Conservation (phyloP, 1,284 basidiomycete genomes). For the Tilletia setariae region DNA sequence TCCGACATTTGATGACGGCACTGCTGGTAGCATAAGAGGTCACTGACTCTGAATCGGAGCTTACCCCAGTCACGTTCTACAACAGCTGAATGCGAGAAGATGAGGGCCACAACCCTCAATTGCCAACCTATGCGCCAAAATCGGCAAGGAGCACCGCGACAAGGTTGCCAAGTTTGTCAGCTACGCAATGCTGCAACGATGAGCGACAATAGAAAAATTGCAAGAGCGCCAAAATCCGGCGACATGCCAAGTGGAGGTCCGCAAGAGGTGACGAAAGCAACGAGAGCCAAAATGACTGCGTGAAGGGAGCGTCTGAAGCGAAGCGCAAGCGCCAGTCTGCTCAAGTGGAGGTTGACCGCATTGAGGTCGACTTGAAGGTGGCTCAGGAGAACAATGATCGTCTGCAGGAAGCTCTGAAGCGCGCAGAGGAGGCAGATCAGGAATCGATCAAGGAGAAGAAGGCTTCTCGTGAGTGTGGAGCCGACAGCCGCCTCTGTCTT, state of each 20-base stretch:
- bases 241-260: too few relatives aligned
- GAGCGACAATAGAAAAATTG: too few relatives aligned
- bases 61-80: too few relatives aligned
- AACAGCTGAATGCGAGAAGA: too few relatives aligned
- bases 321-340: conserved; percentile 60
- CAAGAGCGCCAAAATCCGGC: too few relatives aligned
- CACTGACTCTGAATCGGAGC: too few relatives aligned
- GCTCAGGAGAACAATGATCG: conserved; percentile 50
- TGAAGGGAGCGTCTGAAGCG: conserved; percentile 77
- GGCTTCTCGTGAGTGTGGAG: conserved; percentile 69
- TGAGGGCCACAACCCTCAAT: conserved; percentile 62
- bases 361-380: conserved; percentile 67
- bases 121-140: conserved; percentile 76
- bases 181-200: conserved; percentile 68
- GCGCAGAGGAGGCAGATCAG: conserved; percentile 35
- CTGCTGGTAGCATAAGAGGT: too few relatives aligned
- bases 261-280: too few relatives aligned
- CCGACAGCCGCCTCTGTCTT: too few relatives aligned
- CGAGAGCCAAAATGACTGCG: conserved; percentile 87
- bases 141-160: conserved; percentile 70
- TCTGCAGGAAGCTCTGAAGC: conserved; percentile 28
- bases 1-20: too few relatives aligned
- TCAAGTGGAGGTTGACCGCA: conserved; percentile 39
- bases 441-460: conserved; percentile 62
- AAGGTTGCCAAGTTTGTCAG: conserved; percentile 70